These are phyloP conservation scores for Claviceps pazoutovae DNA, from an alignment of 2,329 filamentous ascomycete species.

Conservation along the genomic window DNA sequence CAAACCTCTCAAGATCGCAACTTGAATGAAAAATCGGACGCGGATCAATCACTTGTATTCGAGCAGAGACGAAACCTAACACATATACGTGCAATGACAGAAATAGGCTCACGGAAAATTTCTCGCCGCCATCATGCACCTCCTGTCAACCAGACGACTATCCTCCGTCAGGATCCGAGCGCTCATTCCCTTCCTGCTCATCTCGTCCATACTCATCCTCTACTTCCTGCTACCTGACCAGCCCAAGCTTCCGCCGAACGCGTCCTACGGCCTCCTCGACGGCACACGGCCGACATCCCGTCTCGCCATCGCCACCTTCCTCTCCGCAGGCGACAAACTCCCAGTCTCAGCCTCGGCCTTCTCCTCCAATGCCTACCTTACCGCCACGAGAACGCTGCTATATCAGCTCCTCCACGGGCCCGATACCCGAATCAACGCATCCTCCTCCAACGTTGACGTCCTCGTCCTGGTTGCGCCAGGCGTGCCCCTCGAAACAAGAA, in stretches of 20 bases:
- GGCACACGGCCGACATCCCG: neutral
- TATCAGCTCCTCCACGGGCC: constrained; percentile 27
- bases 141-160: neutral
- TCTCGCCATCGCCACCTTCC: constrained; percentile 2
- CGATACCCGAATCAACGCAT: constrained; percentile 18
- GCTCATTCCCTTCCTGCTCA: neutral
- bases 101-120: neutral
- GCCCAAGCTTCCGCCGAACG: neutral
- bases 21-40: too few species aligned
- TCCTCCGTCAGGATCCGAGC: neutral
- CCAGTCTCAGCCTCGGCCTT: neutral
- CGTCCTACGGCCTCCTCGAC: neutral
- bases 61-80: neutral
- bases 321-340: neutral
- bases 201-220: neutral
- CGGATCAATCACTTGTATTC: too few species aligned
- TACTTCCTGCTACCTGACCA: neutral
- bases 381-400: constrained; percentile 22
- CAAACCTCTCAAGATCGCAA: too few species aligned
- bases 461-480: neutral
- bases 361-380: constrained; percentile 18
- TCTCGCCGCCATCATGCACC: neutral
- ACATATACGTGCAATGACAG: neutral
- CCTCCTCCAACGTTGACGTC: neutral
- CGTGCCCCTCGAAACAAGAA: neutral